Evolutionary conservation across 441 rosid species (phyloP).

Genomic region (Hura crepitans): DNA sequence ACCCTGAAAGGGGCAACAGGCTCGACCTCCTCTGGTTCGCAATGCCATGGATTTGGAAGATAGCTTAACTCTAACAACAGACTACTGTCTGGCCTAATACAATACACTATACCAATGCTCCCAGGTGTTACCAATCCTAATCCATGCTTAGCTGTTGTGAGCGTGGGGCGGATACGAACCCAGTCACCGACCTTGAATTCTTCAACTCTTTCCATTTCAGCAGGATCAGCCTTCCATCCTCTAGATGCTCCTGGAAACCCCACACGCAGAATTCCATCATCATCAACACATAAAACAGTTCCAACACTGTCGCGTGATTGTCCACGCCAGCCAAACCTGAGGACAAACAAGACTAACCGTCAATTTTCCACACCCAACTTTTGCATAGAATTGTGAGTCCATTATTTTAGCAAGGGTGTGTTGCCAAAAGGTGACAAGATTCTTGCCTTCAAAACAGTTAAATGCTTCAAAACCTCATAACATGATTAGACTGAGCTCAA

Average conservation of each 20-base stretch:
- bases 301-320: slow-evolving; percentile 95
- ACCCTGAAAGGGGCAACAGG: slow-evolving; percentile 90
- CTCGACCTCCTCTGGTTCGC: slow-evolving; percentile 99
- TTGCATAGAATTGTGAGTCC: neutral
- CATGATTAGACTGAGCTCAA: neutral
- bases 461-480: neutral
- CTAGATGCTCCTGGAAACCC: slow-evolving; percentile 99
- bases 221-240: slow-evolving; percentile 99
- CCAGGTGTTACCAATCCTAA: slow-evolving; percentile 95
- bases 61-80: slow-evolving; percentile 85
- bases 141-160: slow-evolving; percentile 94
- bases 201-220: slow-evolving; percentile 99
- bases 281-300: slow-evolving; percentile 96
- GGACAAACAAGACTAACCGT: slow-evolving; percentile 11
- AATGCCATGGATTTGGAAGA: slow-evolving; percentile 91
- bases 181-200: slow-evolving; percentile 99
- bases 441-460: neutral
- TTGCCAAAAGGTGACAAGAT: slow-evolving; percentile 5
- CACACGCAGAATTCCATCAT: slow-evolving; percentile 96
- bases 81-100: slow-evolving; percentile 96
- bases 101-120: slow-evolving; percentile 92
- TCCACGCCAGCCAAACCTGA: slow-evolving; percentile 97
- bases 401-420: slow-evolving; percentile 1
- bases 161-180: slow-evolving; percentile 97
- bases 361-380: neutral